These are phyloP conservation scores for Gonapodya prolifera DNA, from an alignment of 192 early-diverging fungal genomes.

Conservation along the genomic window DNA sequence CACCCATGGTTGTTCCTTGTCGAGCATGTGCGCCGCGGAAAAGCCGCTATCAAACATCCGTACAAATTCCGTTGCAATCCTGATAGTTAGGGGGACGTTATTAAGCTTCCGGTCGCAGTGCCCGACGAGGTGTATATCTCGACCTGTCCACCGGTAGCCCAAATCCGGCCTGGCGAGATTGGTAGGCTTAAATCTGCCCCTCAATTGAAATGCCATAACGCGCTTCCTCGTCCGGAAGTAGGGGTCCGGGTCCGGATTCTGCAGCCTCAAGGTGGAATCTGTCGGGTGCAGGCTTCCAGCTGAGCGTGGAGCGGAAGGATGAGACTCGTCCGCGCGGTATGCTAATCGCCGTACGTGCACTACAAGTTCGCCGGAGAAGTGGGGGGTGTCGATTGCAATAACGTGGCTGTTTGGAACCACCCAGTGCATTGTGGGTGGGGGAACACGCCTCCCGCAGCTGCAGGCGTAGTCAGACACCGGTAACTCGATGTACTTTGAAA, in stretches of 20 bases:
- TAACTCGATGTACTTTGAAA: not conserved
- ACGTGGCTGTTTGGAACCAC: not conserved
- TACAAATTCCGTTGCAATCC: not conserved
- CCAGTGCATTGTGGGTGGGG: not conserved
- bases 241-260: not conserved
- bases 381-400: not conserved
- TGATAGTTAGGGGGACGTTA: not conserved
- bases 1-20: not conserved
- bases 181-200: not conserved
- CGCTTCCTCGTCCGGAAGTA: not conserved
- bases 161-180: not conserved
- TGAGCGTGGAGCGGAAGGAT: not conserved
- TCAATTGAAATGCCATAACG: not conserved
- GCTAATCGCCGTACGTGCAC: not conserved
- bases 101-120: not conserved
- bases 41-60: not conserved
- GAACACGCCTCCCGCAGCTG: not conserved
- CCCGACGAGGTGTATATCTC: not conserved
- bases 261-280: not conserved
- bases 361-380: not conserved
- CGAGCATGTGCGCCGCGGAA: not conserved
- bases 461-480: not conserved
- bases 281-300: not conserved
- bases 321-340: not conserved
- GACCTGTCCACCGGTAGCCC: not conserved